A percentile compares a stretch with the other conserved stretches of the same genome.
phyloP scores from a whole-genome alignment of 1,284 basidiomycete genomes.

The Heterobasidion irregulare region DNA sequence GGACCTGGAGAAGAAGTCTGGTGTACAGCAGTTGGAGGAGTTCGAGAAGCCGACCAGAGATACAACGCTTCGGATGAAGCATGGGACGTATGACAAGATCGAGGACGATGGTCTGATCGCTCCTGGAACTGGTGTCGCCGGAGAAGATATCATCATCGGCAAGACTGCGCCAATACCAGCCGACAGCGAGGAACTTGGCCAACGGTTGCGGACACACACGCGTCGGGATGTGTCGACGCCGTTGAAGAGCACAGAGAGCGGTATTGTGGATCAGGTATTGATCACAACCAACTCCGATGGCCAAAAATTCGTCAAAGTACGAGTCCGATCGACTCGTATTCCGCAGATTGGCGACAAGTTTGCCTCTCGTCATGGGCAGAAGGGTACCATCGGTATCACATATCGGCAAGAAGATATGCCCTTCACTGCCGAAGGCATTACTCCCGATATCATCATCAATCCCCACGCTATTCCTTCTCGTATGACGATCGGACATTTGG shows the following conservation, averaged over 20 bases:
- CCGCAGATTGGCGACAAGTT: constrained; percentile 99
- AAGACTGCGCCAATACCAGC: constrained; percentile 97
- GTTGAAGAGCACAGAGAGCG: constrained; percentile 95
- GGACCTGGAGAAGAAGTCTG: constrained; percentile 97
- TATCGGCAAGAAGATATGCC: constrained; percentile 99
- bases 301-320: constrained; percentile 97
- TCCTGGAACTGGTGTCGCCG: constrained; percentile 90
- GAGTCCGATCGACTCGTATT: constrained; percentile 90
- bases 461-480: constrained; percentile 99
- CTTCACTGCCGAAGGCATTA: constrained; percentile 94
- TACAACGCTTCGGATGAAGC: constrained; percentile 93
- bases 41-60: constrained; percentile 97
- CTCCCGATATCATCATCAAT: constrained; percentile 97
- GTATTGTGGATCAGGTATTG: constrained; percentile 96
- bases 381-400: constrained; percentile 98
- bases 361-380: constrained; percentile 98
- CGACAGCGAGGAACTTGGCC: constrained; percentile 95
- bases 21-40: constrained; percentile 87
- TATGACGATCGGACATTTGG: constrained; percentile 99
- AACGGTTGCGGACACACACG: constrained; percentile 87
- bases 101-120: constrained; percentile 95
- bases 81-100: constrained; percentile 97
- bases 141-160: constrained; percentile 98
- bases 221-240: constrained; percentile 94
- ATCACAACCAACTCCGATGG: constrained; percentile 96